Evolutionary conservation across 352 stramenopile species (phyloP).

Genomic region (Aphanomyces euteiches): DNA sequence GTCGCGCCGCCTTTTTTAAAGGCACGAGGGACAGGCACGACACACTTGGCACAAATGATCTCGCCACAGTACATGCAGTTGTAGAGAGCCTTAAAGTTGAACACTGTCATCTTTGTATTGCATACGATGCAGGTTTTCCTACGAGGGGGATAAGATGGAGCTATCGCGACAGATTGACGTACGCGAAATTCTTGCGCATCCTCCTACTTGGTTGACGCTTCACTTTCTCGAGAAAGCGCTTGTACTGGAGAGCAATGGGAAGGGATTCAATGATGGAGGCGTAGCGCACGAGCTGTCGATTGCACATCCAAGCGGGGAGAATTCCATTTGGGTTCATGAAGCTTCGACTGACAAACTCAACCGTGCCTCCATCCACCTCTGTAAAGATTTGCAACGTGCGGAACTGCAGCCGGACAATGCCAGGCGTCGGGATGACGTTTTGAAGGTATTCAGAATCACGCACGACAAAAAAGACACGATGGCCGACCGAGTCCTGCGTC

Average conservation of each 20-base stretch:
- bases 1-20: not conserved
- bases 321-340: slow-evolving; percentile 23
- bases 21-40: slow-evolving; percentile 6
- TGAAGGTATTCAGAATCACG: slow-evolving; percentile 21
- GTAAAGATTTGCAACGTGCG: slow-evolving; percentile 12
- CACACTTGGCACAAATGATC: slow-evolving; percentile 18
- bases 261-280: not conserved
- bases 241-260: slow-evolving; percentile 9
- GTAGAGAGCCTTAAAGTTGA: slow-evolving; percentile 19
- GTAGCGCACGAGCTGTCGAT: slow-evolving; percentile 14
- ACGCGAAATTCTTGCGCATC: slow-evolving; percentile 4
- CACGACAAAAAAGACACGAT: slow-evolving; percentile 7
- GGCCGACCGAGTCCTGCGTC: slow-evolving; percentile 1
- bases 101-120: slow-evolving; percentile 16
- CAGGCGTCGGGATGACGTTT: not conserved
- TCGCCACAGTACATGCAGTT: slow-evolving; percentile 24
- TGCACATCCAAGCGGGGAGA: slow-evolving; percentile 19
- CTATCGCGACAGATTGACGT: not conserved
- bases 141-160: not conserved
- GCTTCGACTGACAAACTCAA: not conserved
- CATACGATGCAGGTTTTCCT: slow-evolving; percentile 12
- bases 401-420: slow-evolving; percentile 5
- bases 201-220: not conserved
- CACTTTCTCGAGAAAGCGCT: slow-evolving; percentile 12
- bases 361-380: not conserved